Base-by-base conservation (phyloP, 2,329 filamentous ascomycete species). In the Exophiala sp. region DNA sequence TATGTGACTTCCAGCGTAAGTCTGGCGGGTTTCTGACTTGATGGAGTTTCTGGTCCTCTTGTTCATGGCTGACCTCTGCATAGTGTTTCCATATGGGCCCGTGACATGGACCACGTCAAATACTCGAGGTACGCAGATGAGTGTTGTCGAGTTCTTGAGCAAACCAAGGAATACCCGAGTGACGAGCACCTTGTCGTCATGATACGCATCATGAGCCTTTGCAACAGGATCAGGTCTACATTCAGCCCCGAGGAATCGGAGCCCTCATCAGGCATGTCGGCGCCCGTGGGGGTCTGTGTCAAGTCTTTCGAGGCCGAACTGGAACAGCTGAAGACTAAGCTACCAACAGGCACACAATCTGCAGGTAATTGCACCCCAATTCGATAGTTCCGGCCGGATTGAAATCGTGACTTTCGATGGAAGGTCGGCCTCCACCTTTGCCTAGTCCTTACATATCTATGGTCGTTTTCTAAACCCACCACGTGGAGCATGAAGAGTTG, bases 81-180 rank as follows among this genome's bases (percentile, higher is more conserved):
- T 29, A 60, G 57, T 3, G 21, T 57, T n/a, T 52, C 54, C 10
- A 52, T 57, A 32, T 66, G 52, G 73, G 78, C 58, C 65, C 74
- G 46, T 70, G 73, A 59, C 10, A 70, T 76, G 3, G 76, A 81
- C 11, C 68, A 78, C 0, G 71, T 79, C 66, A 73, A 70, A n/a
- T 83, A 77, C 47, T 78, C 78, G 0, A 68, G 69, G 4, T 82
- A 83, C 50, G 70, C 80, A 1, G 73, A 79, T 9, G 73, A 78
- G 48, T 82, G 79, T 47, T 63, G 81, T 3, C 66, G 66, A 2
- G 69, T 76, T 2, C 65, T 84, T 0, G 71, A 79, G 18, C 63
- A 71, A 0, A 64, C 66, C 0, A 61, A 61, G 5, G 79, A 83
- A 50, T 75, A 71, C 50, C 69, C 76, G 6, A 75, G 73, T 0